Base-by-base conservation (phyloP, 2,329 filamentous ascomycete species). In the Aspergillus glaucus region DNA sequence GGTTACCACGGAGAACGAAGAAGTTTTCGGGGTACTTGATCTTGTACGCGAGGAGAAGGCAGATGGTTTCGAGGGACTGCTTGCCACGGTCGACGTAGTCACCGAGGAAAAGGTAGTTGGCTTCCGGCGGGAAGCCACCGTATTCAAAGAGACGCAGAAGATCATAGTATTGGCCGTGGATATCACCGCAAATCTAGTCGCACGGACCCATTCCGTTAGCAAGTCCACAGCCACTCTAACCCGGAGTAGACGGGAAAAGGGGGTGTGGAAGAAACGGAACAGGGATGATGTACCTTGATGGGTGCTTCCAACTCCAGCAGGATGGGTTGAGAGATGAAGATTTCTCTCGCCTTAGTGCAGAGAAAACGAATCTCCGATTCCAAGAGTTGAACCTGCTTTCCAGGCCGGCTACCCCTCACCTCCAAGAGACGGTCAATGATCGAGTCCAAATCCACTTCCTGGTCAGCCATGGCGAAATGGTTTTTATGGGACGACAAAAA, bases 11-110 rank as follows among this genome's bases (percentile, higher is more conserved):
- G 51, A 98, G 83, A 59, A 98, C 87, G 79, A 98, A 98, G 78
- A 98, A 97, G 79, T 98, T 98, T 76, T 98, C 93, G 44, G 93
- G 93, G 71, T 95, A 97, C 78, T 97, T 97, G 82, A 98, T 95
- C 83, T 98, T 98, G 83, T 97, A 98, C 55, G 90, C 90, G 45
- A 98, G 82, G 49, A 98, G 81, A 56, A 98, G 79, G 77, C 90
- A 95, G 74, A 98, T 97, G 59, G 93, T 97, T 79, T 98, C 93
- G 47, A 98, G 85, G 34, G 92, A 96, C 75, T 98, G 93, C 80
- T 98, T 97, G 77, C 93, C 93, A 77, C 93, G 86, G 72, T 98
- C 93, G 64, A 98, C 93, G 66, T 98, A 98, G 70, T 98, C 93
- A 61, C 93, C 93, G 45, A 98, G 87, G 81, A 98, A 98, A 62